Conservation (phyloP, 768 basidiomycete species). For the Chalciporus sphaerocephalus region DNA sequence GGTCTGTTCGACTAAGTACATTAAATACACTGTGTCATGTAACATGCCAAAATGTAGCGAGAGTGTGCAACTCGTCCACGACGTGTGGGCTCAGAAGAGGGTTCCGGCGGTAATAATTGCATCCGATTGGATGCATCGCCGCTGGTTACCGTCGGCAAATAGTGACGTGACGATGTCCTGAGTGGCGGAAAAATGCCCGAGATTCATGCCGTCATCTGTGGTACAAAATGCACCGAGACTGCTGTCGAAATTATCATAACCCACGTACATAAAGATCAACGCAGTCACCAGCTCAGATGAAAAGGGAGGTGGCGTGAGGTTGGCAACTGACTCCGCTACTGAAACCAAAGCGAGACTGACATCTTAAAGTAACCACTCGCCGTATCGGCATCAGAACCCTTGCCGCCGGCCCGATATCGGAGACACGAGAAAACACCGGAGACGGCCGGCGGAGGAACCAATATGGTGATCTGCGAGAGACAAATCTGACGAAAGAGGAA, state of each 20-base stretch:
- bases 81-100: background rate
- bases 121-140: conserved; percentile 6
- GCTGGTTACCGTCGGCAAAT: conserved; percentile 26
- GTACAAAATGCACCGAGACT: background rate
- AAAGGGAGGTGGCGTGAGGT: conserved; percentile 3
- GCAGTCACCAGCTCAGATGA: conserved; percentile 1
- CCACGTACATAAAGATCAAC: background rate
- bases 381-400: conserved; percentile 27
- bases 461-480: conserved; percentile 25
- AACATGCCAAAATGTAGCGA: background rate
- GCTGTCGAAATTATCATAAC: background rate
- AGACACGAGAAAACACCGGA: conserved; percentile 21
- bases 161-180: conserved; percentile 1
- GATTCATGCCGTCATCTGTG: conserved; percentile 9
- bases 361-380: too few species aligned
- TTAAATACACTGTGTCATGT: conserved; percentile 4
- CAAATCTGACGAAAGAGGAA: conserved; percentile 17
- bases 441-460: conserved; percentile 22
- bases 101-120: conserved; percentile 18
- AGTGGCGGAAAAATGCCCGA: conserved; percentile 17
- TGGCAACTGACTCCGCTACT: too few species aligned
- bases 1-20: conserved; percentile 86
- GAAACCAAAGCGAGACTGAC: too few species aligned
- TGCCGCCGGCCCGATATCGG: conserved; percentile 34
- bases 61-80: background rate